Evolutionary conservation across 805 yeast species (phyloP), one percentile per base, ranked within the genome.

Genomic region (Starmerella lactis-condensi): DNA sequence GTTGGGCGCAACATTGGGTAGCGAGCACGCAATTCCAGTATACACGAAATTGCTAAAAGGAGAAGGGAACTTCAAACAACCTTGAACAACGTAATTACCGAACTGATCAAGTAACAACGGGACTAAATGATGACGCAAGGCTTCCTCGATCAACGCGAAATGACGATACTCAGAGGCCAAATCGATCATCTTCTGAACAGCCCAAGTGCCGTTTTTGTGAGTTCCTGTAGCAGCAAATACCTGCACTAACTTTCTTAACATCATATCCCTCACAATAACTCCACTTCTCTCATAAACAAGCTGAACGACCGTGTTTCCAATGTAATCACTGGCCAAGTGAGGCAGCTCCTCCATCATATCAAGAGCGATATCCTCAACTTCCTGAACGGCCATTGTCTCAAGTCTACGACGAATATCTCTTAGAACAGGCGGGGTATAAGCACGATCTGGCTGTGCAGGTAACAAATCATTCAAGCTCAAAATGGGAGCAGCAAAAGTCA

Each of bases 171-270:
- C 70, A 39, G 63, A 55, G 4, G 81, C 75, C 27, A 72, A 72
- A 41, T 72, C 75, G 43, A 89, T 82, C 53, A 89, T 74, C 54
- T 85, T 89, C 54, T 89, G 98, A 16, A 93, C 92, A 2, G 95
- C 96, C 98, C 98, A 89, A 4, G 98, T 89, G 39, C 98, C 98
- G 52, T 89, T 89, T 49, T 89, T 89, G 57, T 89, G 98, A 34
- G 81, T 74, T 44, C 95, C 89, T 62, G 85, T 75, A 44, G 81
- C 91, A 1, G 94, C 78, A 40, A 89, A 60, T 47, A 65, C 78
- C 17, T 83, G 91, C 4, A 75, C 60, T 24, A 91, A 68, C 40
- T 67, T 68, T 45, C 75, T 69, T 34, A 89, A 63, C 79, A 89
- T 75, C 50, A 75, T 66, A 42, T 77, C 74, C 47, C 79, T 78